Percentiles rank a stretch among this genome's conserved stretches.
These are phyloP conservation scores for Peronosclerospora sorghi DNA, from an alignment of 352 stramenopile species.

Conservation along the genomic window DNA sequence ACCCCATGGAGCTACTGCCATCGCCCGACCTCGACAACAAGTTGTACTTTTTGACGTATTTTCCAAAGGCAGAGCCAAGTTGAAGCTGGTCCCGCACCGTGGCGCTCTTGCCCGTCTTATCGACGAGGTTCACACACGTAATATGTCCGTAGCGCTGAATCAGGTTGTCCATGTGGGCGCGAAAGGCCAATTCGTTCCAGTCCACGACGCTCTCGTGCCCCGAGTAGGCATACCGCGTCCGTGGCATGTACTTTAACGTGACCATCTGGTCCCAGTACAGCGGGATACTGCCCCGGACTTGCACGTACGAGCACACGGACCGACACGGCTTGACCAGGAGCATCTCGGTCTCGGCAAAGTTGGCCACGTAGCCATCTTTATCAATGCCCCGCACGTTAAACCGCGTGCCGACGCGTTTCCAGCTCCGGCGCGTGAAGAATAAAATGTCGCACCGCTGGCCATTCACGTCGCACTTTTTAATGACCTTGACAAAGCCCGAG, in stretches of 20 bases:
- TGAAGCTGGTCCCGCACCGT: constrained; percentile 83
- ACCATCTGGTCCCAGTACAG: constrained; percentile 86
- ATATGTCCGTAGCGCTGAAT: constrained; percentile 70
- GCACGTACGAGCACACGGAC: constrained; percentile 47
- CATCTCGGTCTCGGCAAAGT: constrained; percentile 95
- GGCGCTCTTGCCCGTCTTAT: constrained; percentile 74
- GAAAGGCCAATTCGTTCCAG: constrained; percentile 50
- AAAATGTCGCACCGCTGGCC: constrained; percentile 53
- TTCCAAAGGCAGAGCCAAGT: constrained; percentile 86
- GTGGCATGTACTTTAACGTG: constrained; percentile 88
- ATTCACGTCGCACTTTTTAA: constrained; percentile 38
- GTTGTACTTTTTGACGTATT: constrained; percentile 84
- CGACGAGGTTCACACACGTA: constrained; percentile 90
- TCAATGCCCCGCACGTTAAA: constrained; percentile 90
- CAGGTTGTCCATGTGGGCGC: constrained; percentile 46
- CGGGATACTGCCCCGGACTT: constrained; percentile 92
- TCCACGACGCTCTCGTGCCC: constrained; percentile 37
- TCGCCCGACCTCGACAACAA: constrained; percentile 51
- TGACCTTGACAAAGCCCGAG: constrained; percentile 51
- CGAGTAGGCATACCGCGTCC: constrained; percentile 54
- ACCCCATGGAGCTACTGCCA: constrained; percentile 12
- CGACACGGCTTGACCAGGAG: constrained; percentile 37
- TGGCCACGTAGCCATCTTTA: constrained; percentile 83
- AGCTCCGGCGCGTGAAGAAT: constrained; percentile 67
- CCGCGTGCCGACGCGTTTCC: constrained; percentile 73